Evolutionary conservation across 208 protist genomes (phyloP).

Genomic region (Leishmania guyanensis): DNA sequence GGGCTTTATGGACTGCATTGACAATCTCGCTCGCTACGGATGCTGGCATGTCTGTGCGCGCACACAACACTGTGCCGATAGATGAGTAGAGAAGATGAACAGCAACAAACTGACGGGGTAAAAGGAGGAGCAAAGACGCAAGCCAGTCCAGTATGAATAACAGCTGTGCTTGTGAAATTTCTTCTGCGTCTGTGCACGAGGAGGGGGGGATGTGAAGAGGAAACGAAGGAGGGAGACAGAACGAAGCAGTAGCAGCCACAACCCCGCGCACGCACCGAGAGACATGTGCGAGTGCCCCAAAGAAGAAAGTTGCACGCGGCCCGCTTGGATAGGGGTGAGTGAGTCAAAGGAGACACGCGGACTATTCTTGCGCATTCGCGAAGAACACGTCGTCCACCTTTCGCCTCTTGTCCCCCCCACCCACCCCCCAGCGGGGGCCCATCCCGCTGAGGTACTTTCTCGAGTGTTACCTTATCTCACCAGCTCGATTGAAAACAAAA

Average conservation of each 20-base stretch:
- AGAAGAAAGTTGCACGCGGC: neutral
- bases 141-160: neutral
- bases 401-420: neutral
- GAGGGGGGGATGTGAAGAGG: neutral
- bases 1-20: conserved; percentile 55
- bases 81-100: neutral
- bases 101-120: neutral
- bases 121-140: neutral
- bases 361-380: neutral
- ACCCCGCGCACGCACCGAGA: neutral
- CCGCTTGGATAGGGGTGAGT: neutral
- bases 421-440: neutral
- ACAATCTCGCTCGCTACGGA: conserved; percentile 38
- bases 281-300: neutral
- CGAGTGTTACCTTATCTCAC: neutral
- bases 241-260: neutral
- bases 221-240: neutral
- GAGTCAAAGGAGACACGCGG: neutral
- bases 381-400: neutral
- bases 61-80: neutral
- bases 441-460: neutral
- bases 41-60: neutral
- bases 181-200: neutral
- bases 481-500: neutral
- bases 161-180: neutral